Evolutionary conservation across 345 rosid species (phyloP), one percentile per base, ranked within the genome.

Genomic region (Barbarea vulgaris): DNA sequence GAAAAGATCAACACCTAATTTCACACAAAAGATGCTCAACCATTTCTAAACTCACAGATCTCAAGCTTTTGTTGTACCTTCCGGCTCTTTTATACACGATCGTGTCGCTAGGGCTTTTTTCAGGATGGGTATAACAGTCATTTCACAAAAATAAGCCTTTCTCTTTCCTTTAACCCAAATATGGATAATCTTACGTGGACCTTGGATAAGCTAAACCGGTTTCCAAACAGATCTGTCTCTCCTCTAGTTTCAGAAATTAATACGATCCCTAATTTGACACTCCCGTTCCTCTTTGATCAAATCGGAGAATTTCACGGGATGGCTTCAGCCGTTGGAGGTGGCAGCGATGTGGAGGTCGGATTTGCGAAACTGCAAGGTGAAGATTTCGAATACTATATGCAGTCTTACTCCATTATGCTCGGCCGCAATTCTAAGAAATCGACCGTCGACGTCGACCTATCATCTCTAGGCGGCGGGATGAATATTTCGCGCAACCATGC

Each of bases 371-470:
- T 94, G 0, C 98, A 91, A 68, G 98, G 97, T 2, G 98, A 91
- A 78, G 97, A 94, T 80, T 94, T 91, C 83, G 98, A 94, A 80
- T 94, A 94, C 73, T 91, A 90, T 65, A 94, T 94, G 98, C 98
- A 94, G 72, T 91, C 98, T 12, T 94, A 94, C 84, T 94, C 98
- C 53, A 91, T 94, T 37, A 82, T 94, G 55, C 87, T 94, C 4
- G 98, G 97, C 66, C 96, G 98, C 44, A 94, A 90, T 75, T 94
- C 98, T 28, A 91, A 94, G 85, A 94, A 94, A 77, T 91, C 98
- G 24, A 88, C 87, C 52, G 96, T 94, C 66, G 97, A 94, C 71
- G 98, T 94, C 62, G 98, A 94, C 78, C 90, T 94, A 15, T 82
- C 97, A 11, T 88, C 95, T 77, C 93, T 94, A 15, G 98, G 97